Conservation (phyloP, 2,329 filamentous ascomycete genomes). For the Exserohilum turcica region DNA sequence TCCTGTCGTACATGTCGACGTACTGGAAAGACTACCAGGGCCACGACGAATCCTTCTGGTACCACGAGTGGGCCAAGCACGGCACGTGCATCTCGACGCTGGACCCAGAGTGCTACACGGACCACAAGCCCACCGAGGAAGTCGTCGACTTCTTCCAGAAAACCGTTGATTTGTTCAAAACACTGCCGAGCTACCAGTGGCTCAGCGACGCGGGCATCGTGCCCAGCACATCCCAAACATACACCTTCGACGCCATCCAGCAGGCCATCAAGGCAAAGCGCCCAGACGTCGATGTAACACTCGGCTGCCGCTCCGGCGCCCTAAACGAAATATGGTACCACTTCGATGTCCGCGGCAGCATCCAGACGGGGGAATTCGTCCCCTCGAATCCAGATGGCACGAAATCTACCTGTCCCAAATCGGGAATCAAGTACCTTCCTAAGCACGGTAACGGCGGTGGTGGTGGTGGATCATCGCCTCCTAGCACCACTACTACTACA, state of each 20-base stretch:
- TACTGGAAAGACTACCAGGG: constrained; percentile 75
- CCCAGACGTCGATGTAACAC: constrained; percentile 62
- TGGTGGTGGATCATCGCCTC: constrained; percentile 9
- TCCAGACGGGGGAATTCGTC: constrained; percentile 66
- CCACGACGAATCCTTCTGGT: constrained; percentile 68
- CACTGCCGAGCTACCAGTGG: constrained; percentile 67
- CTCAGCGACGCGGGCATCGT: constrained; percentile 66
- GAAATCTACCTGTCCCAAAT: constrained; percentile 65
- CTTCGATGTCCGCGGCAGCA: constrained; percentile 64
- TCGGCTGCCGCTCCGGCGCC: constrained; percentile 59
- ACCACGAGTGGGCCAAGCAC: constrained; percentile 74
- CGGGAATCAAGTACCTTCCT: constrained; percentile 68
- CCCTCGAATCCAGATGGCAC: constrained; percentile 62
- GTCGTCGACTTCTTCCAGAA: constrained; percentile 72
- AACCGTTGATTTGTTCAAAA: constrained; percentile 69
- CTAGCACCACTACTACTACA: constrained; percentile 38
- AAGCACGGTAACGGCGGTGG: constrained; percentile 50
- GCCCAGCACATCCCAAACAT: constrained; percentile 61
- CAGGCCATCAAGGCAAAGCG: constrained; percentile 59
- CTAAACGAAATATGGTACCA: constrained; percentile 66
- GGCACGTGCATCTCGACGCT: constrained; percentile 76
- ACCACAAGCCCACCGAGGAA: constrained; percentile 64
- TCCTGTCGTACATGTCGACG: constrained; percentile 69
- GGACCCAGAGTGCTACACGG: constrained; percentile 66
- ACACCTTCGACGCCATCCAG: constrained; percentile 64